Conservation (phyloP, 352 stramenopile genomes). For the Globisporangium camurandrum region DNA sequence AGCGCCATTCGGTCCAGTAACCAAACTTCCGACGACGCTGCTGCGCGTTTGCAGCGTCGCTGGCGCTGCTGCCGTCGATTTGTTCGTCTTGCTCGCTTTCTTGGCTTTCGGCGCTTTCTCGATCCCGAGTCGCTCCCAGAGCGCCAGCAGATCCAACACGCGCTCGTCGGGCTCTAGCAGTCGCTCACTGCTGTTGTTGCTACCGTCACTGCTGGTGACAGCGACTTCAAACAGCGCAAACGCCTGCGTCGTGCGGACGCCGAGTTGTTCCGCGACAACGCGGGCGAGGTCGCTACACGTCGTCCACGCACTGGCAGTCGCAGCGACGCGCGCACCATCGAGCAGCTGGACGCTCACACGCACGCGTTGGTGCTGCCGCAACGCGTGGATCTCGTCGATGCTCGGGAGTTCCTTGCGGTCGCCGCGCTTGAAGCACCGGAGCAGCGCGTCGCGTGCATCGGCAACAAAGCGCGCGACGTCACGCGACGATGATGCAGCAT, state of each 20-base stretch:
- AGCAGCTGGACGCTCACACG: constrained; percentile 36
- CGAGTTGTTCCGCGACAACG: constrained; percentile 25
- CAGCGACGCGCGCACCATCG: constrained; percentile 25
- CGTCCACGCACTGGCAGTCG: constrained; percentile 57
- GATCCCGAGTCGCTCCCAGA: constrained; percentile 59
- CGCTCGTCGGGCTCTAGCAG: constrained; percentile 54
- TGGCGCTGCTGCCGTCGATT: neutral
- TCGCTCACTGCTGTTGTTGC: too few relatives aligned
- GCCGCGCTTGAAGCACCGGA: constrained; percentile 24
- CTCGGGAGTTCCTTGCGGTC: constrained; percentile 61
- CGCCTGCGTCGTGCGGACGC: constrained; percentile 33
- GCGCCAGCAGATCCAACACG: constrained; percentile 60
- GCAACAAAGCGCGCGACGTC: constrained; percentile 34
- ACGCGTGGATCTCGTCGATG: constrained; percentile 38
- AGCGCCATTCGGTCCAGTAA: too few relatives aligned
- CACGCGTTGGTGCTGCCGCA: constrained; percentile 40
- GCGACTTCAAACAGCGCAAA: constrained; percentile 59
- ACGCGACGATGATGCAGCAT: constrained; percentile 6
- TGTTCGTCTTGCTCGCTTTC: neutral
- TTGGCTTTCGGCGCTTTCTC: constrained; percentile 33
- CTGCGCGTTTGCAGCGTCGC: neutral
- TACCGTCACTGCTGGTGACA: constrained; percentile 27
- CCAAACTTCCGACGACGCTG: too few relatives aligned
- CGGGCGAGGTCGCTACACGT: constrained; percentile 40
- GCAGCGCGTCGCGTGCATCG: constrained; percentile 31